Conservation (phyloP, 495 filamentous ascomycete species). For the Penicillium paradoxum region DNA sequence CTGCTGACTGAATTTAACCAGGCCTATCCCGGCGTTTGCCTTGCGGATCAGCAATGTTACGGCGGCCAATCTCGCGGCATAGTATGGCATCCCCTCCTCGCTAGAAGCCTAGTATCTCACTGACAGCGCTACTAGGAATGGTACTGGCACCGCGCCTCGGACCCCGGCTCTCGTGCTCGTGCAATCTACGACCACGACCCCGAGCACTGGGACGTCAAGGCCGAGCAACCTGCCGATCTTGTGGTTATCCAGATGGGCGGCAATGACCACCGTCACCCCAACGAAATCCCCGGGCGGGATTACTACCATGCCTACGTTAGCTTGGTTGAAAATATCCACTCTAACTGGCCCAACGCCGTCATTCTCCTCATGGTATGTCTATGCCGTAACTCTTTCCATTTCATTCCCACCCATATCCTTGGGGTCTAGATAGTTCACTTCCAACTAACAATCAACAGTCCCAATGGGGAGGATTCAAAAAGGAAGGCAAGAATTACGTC, state of each 20-base stretch:
- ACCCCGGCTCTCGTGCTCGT: slow-evolving; percentile 49
- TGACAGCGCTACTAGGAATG: slow-evolving; percentile 37
- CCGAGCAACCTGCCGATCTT: slow-evolving; percentile 57
- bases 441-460: slow-evolving; percentile 32
- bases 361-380: slow-evolving; percentile 56
- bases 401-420: background rate
- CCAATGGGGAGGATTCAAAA: slow-evolving; percentile 58
- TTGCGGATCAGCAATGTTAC: slow-evolving; percentile 55
- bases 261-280: slow-evolving; percentile 57
- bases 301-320: slow-evolving; percentile 56
- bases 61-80: slow-evolving; percentile 33
- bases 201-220: slow-evolving; percentile 56
- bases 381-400: background rate
- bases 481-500: slow-evolving; percentile 48
- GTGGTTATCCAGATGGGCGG: slow-evolving; percentile 66
- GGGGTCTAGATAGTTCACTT: too few relatives aligned
- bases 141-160: slow-evolving; percentile 64
- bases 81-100: slow-evolving; percentile 12
- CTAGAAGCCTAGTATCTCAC: background rate
- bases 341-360: slow-evolving; percentile 56
- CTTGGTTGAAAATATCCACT: slow-evolving; percentile 56
- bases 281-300: slow-evolving; percentile 49
- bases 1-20: slow-evolving; percentile 5
- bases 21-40: slow-evolving; percentile 59
- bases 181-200: slow-evolving; percentile 50